Evolutionary conservation across 2,329 filamentous ascomycete species (phyloP).

Genomic region (Verticillium longisporum): DNA sequence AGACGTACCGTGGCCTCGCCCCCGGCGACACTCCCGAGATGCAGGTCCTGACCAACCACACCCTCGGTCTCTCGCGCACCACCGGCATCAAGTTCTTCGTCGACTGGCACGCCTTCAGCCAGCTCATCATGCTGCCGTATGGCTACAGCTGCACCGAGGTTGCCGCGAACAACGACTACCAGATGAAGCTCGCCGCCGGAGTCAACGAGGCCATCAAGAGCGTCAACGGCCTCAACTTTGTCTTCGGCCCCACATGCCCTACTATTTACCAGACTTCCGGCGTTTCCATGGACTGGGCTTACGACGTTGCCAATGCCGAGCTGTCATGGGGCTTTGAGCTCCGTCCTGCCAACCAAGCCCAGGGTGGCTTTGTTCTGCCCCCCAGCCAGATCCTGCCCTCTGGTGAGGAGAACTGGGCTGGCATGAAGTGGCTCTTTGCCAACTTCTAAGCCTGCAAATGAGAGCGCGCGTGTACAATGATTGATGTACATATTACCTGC

Average conservation of each 20-base stretch:
- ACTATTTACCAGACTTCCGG: constrained; percentile 29
- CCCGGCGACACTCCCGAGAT: constrained; percentile 45
- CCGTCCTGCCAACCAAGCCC: constrained; percentile 21
- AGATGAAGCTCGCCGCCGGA: constrained; percentile 26
- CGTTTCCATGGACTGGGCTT: constrained; percentile 19
- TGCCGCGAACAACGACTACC: constrained; percentile 30
- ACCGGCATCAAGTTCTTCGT: constrained; percentile 37
- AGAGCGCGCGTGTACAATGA: neutral
- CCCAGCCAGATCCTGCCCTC: constrained; percentile 26
- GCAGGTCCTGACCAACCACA: constrained; percentile 29
- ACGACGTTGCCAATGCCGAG: constrained; percentile 19
- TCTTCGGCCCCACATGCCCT: constrained; percentile 26
- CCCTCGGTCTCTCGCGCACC: neutral
- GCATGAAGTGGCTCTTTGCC: constrained; percentile 5
- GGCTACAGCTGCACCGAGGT: constrained; percentile 36
- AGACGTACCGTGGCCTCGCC: constrained; percentile 38
- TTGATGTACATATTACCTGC: neutral
- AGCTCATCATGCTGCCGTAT: constrained; percentile 35
- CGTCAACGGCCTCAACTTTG: constrained; percentile 29
- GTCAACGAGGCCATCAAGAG: constrained; percentile 23
- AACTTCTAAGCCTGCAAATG: neutral
- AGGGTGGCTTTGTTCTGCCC: constrained; percentile 29
- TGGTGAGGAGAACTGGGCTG: constrained; percentile 26
- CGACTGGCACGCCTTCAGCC: constrained; percentile 40
- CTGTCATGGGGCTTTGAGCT: constrained; percentile 34